Percentiles rank a stretch among this genome's conserved stretches.
phyloP scores from a whole-genome alignment of 148 eudicot genomes.

The Fallopia convolvulus region DNA sequence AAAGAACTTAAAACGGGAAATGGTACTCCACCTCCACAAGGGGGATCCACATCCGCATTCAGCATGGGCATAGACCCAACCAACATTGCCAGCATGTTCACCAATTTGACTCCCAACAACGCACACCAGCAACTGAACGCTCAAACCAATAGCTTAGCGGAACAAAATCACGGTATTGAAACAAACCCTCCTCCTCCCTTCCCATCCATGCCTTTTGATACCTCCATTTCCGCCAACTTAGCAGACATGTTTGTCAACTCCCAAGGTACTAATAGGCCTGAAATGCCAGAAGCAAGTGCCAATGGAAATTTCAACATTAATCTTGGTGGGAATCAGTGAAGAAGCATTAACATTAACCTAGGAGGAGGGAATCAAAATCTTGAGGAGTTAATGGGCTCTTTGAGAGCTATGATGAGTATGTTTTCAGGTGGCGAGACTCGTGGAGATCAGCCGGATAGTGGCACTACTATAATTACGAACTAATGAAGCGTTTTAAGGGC shows the following conservation, averaged over 20 bases:
- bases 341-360: slow-evolving; percentile 24
- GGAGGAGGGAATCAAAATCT: slow-evolving; percentile 32
- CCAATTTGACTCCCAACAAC: slow-evolving; percentile 15
- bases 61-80: slow-evolving; percentile 14
- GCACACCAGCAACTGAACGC: neutral
- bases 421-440: slow-evolving; percentile 35
- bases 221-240: slow-evolving; percentile 35
- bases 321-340: slow-evolving; percentile 13
- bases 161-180: slow-evolving; percentile 16
- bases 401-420: slow-evolving; percentile 78
- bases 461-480: too few species aligned
- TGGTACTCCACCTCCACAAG: neutral
- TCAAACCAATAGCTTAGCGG: slow-evolving; percentile 18
- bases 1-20: too few species aligned
- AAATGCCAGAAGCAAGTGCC: slow-evolving; percentile 32
- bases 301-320: neutral
- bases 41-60: neutral
- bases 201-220: slow-evolving; percentile 38
- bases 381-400: slow-evolving; percentile 46
- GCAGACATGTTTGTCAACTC: slow-evolving; percentile 53
- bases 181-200: slow-evolving; percentile 18
- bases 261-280: slow-evolving; percentile 20
- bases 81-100: slow-evolving; percentile 23
- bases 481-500: too few species aligned
- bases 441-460: slow-evolving; percentile 27